A percentile compares a stretch with the other conserved stretches of the same genome.
These are phyloP conservation scores for Cladosporium halotolerans DNA, from an alignment of 2,329 filamentous ascomycete genomes.

Conservation along the genomic window DNA sequence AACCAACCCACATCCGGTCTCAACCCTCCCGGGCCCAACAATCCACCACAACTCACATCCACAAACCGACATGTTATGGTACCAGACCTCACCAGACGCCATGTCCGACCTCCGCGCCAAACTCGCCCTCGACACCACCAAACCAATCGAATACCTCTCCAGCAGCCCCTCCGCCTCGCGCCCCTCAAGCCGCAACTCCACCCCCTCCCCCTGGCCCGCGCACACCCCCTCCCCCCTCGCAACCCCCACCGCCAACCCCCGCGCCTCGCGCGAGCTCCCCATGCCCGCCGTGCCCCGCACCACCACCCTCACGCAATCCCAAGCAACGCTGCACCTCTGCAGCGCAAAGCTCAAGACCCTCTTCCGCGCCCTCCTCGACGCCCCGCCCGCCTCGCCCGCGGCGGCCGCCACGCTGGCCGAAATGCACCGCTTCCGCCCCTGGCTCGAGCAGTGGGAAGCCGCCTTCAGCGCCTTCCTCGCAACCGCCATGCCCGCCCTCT, in stretches of 20 bases:
- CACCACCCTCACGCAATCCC: constrained; percentile 24
- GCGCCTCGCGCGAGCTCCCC: constrained; percentile 22
- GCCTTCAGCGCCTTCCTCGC: constrained; percentile 27
- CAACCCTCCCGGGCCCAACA: too few species aligned
- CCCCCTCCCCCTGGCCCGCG: constrained; percentile 4
- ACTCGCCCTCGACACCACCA: constrained; percentile 10
- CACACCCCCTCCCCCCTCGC: background rate
- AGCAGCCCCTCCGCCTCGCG: constrained; percentile 8
- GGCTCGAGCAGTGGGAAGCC: constrained; percentile 29
- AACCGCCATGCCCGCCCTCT: constrained; percentile 23
- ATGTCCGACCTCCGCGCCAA: constrained; percentile 12
- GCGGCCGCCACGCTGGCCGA: constrained; percentile 13
- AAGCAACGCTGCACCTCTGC: constrained; percentile 28
- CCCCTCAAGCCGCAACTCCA: constrained; percentile 7
- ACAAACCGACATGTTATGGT: constrained; percentile 7
- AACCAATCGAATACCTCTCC: constrained; percentile 9
- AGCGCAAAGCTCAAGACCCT: constrained; percentile 19
- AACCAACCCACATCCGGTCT: too few species aligned
- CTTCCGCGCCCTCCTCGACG: constrained; percentile 14
- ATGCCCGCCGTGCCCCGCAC: constrained; percentile 26
- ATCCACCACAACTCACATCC: background rate
- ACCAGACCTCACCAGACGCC: constrained; percentile 10
- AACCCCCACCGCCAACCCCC: constrained; percentile 2
- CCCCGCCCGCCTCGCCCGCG: constrained; percentile 15
- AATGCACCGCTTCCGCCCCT: constrained; percentile 19